phyloP scores from a whole-genome alignment of 2,329 filamentous ascomycete genomes.

The Rosellinia necatrix region DNA sequence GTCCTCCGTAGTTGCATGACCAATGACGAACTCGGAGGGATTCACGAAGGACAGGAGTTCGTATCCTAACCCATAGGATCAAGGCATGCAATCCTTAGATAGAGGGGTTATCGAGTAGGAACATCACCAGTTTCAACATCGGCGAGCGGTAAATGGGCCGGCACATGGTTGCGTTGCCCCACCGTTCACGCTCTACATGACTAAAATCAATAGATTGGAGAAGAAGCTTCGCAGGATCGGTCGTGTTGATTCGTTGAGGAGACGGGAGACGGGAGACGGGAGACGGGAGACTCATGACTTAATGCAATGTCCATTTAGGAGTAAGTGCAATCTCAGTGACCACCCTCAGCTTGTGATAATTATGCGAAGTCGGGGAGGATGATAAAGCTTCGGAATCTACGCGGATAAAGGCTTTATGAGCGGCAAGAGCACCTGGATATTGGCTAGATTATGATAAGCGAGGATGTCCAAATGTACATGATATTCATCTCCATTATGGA shows the following conservation, averaged over 20 bases:
- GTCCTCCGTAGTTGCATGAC: conserved; percentile 75
- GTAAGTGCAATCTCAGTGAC: no score
- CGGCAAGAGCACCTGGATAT: no score
- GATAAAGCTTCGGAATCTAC: no score
- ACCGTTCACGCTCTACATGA: conserved; percentile 14
- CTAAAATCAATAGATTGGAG: conserved; percentile 24
- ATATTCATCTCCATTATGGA: no score
- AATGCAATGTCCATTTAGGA: not conserved
- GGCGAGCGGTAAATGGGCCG: conserved; percentile 34
- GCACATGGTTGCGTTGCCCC: conserved; percentile 17
- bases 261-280: no score
- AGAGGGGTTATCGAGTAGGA: conserved; percentile 51
- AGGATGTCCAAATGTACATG: no score
- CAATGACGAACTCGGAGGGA: conserved; percentile 76
- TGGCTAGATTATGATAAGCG: no score
- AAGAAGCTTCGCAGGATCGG: not conserved
- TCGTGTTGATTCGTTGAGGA: not conserved
- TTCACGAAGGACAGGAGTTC: conserved; percentile 74
- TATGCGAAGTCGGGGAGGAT: no score
- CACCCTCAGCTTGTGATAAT: no score
- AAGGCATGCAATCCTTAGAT: conserved; percentile 62
- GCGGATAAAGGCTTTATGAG: no score
- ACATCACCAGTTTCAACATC: conserved; percentile 54
- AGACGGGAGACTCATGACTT: not conserved
- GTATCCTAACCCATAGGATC: conserved; percentile 66